A percentile compares a stretch with the other conserved stretches of the same genome.
Evolutionary conservation across 208 protist genomes (phyloP).

Genomic region (Wallacemonas collosoma): DNA sequence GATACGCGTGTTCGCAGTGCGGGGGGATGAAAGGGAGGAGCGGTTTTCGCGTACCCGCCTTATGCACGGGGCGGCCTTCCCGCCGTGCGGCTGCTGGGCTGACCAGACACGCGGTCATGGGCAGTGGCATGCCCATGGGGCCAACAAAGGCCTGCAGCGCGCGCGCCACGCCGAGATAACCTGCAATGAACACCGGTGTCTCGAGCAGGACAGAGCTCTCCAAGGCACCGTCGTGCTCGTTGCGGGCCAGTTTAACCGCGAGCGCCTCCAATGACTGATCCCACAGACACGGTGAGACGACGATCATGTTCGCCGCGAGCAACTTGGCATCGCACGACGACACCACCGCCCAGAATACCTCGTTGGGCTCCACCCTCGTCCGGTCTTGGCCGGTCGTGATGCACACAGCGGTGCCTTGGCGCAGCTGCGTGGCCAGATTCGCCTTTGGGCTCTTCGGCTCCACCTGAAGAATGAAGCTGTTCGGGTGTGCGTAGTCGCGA

Average conservation of each 20-base stretch:
- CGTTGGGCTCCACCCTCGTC: conserved; percentile 36
- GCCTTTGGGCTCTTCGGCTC: conserved; percentile 58
- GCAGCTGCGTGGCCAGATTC: conserved; percentile 47
- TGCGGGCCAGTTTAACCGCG: conserved; percentile 66
- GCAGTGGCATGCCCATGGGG: conserved; percentile 85
- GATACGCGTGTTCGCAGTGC: conserved; percentile 80
- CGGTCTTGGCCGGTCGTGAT: conserved; percentile 74
- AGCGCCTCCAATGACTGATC: conserved; percentile 62
- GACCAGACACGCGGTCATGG: conserved; percentile 56
- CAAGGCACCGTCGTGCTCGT: conserved; percentile 45
- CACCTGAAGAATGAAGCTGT: conserved; percentile 80
- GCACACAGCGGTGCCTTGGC: conserved; percentile 77
- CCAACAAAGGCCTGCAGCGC: conserved; percentile 80
- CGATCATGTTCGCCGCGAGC: conserved; percentile 56
- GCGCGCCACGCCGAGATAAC: conserved; percentile 80
- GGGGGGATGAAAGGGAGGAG: conserved; percentile 66
- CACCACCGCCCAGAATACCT: conserved; percentile 88
- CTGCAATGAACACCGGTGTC: conserved; percentile 81
- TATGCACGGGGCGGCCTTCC: neutral
- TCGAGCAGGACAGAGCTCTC: conserved; percentile 72
- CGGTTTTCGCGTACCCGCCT: neutral
- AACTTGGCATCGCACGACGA: conserved; percentile 65
- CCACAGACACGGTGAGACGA: conserved; percentile 62
- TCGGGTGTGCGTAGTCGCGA: conserved; percentile 64
- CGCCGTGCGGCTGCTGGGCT: conserved; percentile 25